Evolutionary conservation across 2,329 filamentous ascomycete genomes (phyloP), one percentile per base, ranked within the genome.

Genomic region (Penicillium sp.): DNA sequence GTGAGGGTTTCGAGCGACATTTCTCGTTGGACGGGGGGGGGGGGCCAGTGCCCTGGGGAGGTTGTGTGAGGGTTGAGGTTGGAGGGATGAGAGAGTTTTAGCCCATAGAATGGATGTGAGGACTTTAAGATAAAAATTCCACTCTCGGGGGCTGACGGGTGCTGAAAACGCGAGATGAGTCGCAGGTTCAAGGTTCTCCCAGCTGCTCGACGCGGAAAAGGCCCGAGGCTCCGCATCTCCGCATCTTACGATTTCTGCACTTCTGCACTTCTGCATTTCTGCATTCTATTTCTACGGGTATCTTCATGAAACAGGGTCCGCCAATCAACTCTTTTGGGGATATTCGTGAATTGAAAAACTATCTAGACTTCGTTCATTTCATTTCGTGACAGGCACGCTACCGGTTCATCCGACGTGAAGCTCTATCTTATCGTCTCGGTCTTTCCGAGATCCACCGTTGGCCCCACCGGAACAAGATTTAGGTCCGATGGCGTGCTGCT

Each of bases 401-500:
- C 13, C 46, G 7, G 19, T 37, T 56, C 52, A 42, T 57, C 58
- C 52, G 38, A 37, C 11, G 54, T 11, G 42, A 35, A 60, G 46
- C 42, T 45, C 28, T 33, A 57, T 43, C 46, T 57, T 42, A 57
- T 57, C 55, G 35, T 28, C 30, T 40, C 33, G 19, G 35, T 11
- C 45, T 14, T 11, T 61, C 46, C 51, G 60, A 62, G 60, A 62
- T 62, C 60, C 60, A 62, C 60, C 48, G 30, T 51, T 51, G 52
- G 60, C 57, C 60, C 60, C 60, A 62, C 60, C 22, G 8, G 6
- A 26, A 19, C 19, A 37, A 25, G 4, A 51, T 19, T 16, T 46
- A 6, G 35, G 38, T 25, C 26, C 13, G 45, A 48, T 48, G 45
- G 45, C 30, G 45, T 48, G 45, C 30, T 48, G 19, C 49, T 58